Conservation (phyloP, 192 early-diverging fungal genomes). For the Geranomyces michiganensis region DNA sequence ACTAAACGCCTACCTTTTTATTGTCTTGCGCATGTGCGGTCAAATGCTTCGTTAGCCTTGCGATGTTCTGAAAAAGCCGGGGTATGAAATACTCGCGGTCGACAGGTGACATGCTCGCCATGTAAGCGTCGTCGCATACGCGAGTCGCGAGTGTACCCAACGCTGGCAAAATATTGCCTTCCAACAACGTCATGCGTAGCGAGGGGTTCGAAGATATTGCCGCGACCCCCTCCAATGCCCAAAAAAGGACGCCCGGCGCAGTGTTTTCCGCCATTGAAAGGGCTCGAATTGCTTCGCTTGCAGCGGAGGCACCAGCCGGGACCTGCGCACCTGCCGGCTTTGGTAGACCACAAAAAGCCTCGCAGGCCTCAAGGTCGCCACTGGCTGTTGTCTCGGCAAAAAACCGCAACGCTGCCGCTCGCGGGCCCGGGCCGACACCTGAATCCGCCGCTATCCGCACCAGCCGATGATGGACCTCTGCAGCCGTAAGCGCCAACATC, state of each 20-base stretch:
- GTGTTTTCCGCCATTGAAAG: background rate
- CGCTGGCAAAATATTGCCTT: background rate
- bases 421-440: background rate
- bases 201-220: background rate
- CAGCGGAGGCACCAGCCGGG: background rate
- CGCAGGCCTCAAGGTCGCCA: slow-evolving; percentile 2
- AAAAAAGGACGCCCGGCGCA: background rate
- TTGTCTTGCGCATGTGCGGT: slow-evolving; percentile 16
- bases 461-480: background rate
- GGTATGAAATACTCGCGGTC: slow-evolving; percentile 2
- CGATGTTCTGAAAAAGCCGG: background rate
- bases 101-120: background rate
- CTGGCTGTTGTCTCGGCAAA: background rate
- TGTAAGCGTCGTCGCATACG: background rate
- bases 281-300: background rate
- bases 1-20: slow-evolving; percentile 22
- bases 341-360: background rate
- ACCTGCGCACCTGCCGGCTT: background rate
- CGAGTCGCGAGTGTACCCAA: background rate
- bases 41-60: background rate
- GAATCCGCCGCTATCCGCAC: background rate
- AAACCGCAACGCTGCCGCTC: slow-evolving; percentile 12
- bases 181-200: slow-evolving; percentile 8
- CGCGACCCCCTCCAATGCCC: slow-evolving; percentile 14
- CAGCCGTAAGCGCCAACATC: background rate